Base-by-base conservation (phyloP, 345 rosid species). In the Litchi chinensis region DNA sequence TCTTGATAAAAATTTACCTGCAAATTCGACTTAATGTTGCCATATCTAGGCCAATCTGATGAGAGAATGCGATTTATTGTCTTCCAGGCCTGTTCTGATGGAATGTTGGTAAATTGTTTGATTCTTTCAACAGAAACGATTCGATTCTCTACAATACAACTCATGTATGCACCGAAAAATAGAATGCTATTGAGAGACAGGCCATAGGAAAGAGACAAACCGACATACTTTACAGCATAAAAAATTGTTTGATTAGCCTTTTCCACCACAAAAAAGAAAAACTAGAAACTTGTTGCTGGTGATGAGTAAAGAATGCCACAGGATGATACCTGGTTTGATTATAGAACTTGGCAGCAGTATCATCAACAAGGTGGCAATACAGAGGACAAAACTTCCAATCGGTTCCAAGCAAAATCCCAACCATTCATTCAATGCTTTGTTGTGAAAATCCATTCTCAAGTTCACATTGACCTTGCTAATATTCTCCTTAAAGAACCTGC, bases 51-150 rank as follows among this genome's bases (percentile, higher is more conserved):
- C 99, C 99, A 93, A 65, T 86, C 88, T 0, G 86, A 76, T 80
- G 95, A 92, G n/a, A 92, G 97, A 32, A 74, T 77, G 46, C 78
- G 85, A 41, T 90, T 91, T 84, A 82, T 73, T 18, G 76, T 87
- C 76, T 85, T 81, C 98, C 98, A 96, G 26, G 80, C 87, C 6
- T 97, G 89, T 81, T 96, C 99, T 2, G 95, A 84, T 10, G 86
- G 86, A 65, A 96, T 91, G 52, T 79, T 87, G 18, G 97, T 86
- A 74, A 93, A 96, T 79, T 96, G 99, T 79, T 90, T 92, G 50
- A 96, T 82, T 86, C 99, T 93, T 87, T 96, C 99, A 2, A 96
- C 92, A 0, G 98, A 92, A 65, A 96, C 94, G 97, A 96, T 93
- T 79, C 87, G 82, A 81, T 96, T 96, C 80, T 96, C 97, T 13